These are phyloP conservation scores for Aspergillus fischeri DNA, from an alignment of 2,329 filamentous ascomycete genomes.

Conservation along the genomic window DNA sequence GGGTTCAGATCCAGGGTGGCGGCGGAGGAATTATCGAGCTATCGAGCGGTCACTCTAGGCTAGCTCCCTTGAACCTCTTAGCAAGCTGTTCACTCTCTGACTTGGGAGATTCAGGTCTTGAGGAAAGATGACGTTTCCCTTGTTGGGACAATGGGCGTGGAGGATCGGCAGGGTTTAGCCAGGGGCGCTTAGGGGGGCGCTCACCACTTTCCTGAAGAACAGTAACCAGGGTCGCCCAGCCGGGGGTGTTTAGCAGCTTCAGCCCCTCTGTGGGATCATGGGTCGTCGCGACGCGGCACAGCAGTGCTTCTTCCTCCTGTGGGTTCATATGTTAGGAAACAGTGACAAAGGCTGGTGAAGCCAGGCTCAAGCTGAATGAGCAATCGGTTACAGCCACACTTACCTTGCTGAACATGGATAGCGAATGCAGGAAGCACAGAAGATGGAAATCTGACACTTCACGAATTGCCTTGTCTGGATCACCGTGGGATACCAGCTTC, in stretches of 20 bases:
- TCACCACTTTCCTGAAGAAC: constrained; percentile 98
- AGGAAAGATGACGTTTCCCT: constrained; percentile 32
- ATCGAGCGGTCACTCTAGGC: constrained; percentile 41
- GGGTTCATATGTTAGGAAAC: not conserved
- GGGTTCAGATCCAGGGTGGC: not conserved
- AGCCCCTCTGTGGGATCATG: constrained; percentile 78
- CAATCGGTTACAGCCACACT: constrained; percentile 19
- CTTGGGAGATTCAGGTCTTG: constrained; percentile 37
- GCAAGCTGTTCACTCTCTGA: constrained; percentile 57
- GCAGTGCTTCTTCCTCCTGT: constrained; percentile 82
- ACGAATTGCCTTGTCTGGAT: constrained; percentile 58
- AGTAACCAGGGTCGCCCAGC: constrained; percentile 89
- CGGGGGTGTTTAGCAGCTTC: constrained; percentile 78
- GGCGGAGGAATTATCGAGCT: not conserved
- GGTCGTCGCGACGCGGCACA: constrained; percentile 77
- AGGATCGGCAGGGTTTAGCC: constrained; percentile 40
- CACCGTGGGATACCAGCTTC: constrained; percentile 63
- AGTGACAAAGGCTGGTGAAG: not conserved
- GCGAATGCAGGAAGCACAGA: constrained; percentile 76
- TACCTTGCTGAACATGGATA: constrained; percentile 84
- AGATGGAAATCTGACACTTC: constrained; percentile 91
- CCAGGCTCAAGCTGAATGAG: not conserved
- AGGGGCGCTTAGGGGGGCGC: constrained; percentile 73
- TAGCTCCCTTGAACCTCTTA: constrained; percentile 63
- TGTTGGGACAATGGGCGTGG: constrained; percentile 28